Base-by-base conservation (phyloP, 2,329 filamentous ascomycete species). In the Fusarium liriodendri region DNA sequence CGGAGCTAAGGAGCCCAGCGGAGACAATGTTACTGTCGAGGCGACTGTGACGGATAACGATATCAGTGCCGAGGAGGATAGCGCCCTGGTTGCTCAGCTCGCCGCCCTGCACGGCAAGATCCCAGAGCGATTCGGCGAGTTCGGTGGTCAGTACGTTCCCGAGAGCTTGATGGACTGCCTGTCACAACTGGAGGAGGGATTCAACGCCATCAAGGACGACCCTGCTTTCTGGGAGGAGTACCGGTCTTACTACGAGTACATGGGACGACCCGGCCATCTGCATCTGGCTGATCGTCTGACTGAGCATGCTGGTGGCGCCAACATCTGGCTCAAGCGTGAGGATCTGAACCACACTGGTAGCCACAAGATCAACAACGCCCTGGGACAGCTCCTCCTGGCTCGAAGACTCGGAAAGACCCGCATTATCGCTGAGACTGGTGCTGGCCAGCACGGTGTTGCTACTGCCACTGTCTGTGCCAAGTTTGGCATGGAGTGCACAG, bases 311-410 rank as follows among this genome's bases (percentile, higher is more conserved):
- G 95, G 95, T 27, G 97, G 97, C 70, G 96, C 97, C 58, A 97
- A 95, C 80, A 97, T 99, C 86, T 99, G 96, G 93, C 86, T 99
- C 76, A 99, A 99, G 89, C 91, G 97, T 78, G 97, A 99, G 85
- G 97, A 99, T 82, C 87, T 98, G 66, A 98, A 98, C 85, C 97
- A 99, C 83, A 98, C 97, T 10, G 97, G 97, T 76, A 97, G 94
- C 72, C 97, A 99, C 89, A 99, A 99, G 89, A 98, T 99, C 88
- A 99, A 99, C 88, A 99, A 99, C 79, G 97, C 97, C 1, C 87
- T 99, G 10, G 97, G 97, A 3, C 97, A 99, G 83, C 91, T 98
- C 58, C 89, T 99, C 16, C 86, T 99, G 42, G 97, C 97, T 2
- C 89, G 89, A 77, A 89, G 95, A 71, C 85, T 99, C 58, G 97